Evolutionary conservation across 305 asterid species (phyloP).

Genomic region (Andrographis paniculata): DNA sequence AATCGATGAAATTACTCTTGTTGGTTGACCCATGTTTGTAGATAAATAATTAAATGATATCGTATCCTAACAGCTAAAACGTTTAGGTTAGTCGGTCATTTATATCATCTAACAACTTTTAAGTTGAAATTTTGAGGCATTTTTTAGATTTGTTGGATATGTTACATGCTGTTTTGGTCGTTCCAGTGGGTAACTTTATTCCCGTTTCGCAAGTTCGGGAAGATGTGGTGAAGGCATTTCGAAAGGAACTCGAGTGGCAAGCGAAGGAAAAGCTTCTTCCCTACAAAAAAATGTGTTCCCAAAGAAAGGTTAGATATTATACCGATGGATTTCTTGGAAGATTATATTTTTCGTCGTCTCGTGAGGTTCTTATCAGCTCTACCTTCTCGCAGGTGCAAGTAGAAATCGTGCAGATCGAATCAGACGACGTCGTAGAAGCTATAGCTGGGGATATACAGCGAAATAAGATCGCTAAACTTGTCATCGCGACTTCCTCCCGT

Average conservation of each 20-base stretch:
- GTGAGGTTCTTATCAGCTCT: neutral
- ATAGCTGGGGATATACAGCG: constrained; percentile 36
- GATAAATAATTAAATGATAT: too few relatives aligned
- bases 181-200: constrained; percentile 71
- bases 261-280: constrained; percentile 55
- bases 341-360: neutral
- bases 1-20: too few relatives aligned
- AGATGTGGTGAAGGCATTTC: constrained; percentile 60
- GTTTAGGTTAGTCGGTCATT: too few relatives aligned
- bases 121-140: too few relatives aligned
- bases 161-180: constrained; percentile 15
- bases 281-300: constrained; percentile 46
- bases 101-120: too few relatives aligned
- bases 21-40: too few relatives aligned
- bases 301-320: constrained; percentile 42
- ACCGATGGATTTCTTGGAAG: constrained; percentile 7
- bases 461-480: constrained; percentile 44
- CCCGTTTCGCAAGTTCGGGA: constrained; percentile 66
- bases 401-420: constrained; percentile 63
- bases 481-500: constrained; percentile 75
- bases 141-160: constrained; percentile 3
- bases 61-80: too few relatives aligned
- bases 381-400: constrained; percentile 53
- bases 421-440: constrained; percentile 56
- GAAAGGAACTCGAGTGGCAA: constrained; percentile 66